These are phyloP conservation scores for Lentinula raphanica DNA, from an alignment of 768 basidiomycete genomes.

Conservation along the genomic window DNA sequence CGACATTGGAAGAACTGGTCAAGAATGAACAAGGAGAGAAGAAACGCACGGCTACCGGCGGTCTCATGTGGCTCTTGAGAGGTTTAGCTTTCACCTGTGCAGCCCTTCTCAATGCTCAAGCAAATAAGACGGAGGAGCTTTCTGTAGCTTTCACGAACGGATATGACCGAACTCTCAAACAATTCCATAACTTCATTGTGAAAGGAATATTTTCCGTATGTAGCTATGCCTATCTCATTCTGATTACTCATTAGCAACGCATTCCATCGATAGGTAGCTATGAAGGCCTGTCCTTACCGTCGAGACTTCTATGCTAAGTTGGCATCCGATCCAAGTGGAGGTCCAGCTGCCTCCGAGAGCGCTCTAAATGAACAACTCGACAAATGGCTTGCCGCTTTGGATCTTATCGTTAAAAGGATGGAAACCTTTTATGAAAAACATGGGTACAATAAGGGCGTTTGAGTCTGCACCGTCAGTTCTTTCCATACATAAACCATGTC, in stretches of 20 bases:
- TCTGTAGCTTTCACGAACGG: conserved; percentile 68
- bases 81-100: conserved; percentile 87
- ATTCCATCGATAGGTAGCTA: conserved; percentile 39
- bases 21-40: conserved; percentile 82
- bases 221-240: conserved; percentile 17
- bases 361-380: conserved; percentile 53
- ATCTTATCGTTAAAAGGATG: conserved; percentile 48
- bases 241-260: neutral
- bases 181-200: conserved; percentile 78
- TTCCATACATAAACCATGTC: neutral
- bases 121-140: conserved; percentile 60
- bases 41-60: conserved; percentile 85
- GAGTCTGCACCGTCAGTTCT: conserved; percentile 1
- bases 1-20: conserved; percentile 81
- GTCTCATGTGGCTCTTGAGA: conserved; percentile 89
- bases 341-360: conserved; percentile 37
- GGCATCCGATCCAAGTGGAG: conserved; percentile 52
- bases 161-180: conserved; percentile 79
- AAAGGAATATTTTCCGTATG: conserved; percentile 53
- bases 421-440: conserved; percentile 58
- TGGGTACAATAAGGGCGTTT: conserved; percentile 49
- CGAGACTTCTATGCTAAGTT: conserved; percentile 65
- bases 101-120: conserved; percentile 69
- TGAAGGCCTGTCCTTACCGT: conserved; percentile 65
- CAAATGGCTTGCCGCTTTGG: conserved; percentile 64